Conservation (phyloP, 768 basidiomycete species). For the Kwoniella shandongensis region DNA sequence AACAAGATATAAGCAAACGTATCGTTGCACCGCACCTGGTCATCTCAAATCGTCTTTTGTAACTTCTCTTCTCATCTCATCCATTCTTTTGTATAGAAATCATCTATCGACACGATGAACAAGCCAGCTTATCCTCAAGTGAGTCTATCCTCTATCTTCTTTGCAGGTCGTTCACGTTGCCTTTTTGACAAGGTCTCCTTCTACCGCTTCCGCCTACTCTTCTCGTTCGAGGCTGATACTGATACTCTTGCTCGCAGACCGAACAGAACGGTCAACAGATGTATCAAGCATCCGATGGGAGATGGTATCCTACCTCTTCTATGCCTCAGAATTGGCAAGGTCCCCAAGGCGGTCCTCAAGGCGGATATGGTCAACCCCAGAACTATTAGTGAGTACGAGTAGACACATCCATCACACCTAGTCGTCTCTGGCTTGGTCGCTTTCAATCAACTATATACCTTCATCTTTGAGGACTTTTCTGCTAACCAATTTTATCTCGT, state of each 20-base stretch:
- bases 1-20: no score
- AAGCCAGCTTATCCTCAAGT: slow-evolving; percentile 12
- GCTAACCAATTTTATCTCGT: no score
- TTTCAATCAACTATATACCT: no score
- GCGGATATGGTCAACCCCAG: slow-evolving; percentile 1
- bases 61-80: no score
- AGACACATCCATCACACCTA: no score
- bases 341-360: neutral
- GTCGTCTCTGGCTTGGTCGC: no score
- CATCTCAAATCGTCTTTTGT: no score
- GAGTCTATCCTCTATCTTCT: neutral
- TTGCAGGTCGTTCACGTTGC: neutral
- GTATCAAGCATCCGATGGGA: slow-evolving; percentile 42
- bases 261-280: slow-evolving; percentile 21
- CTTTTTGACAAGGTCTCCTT: neutral
- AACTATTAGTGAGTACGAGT: slow-evolving; percentile 4
- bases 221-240: neutral
- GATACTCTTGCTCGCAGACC: neutral
- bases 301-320: slow-evolving; percentile 34
- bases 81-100: no score
- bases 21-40: no score
- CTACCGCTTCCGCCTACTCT: neutral
- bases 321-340: slow-evolving; percentile 22
- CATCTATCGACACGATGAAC: slow-evolving; percentile 6
- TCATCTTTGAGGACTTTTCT: no score